Evolutionary conservation across 768 basidiomycete species (phyloP), one percentile per base, ranked within the genome.

Genomic region (Chalciporus piperatus): DNA sequence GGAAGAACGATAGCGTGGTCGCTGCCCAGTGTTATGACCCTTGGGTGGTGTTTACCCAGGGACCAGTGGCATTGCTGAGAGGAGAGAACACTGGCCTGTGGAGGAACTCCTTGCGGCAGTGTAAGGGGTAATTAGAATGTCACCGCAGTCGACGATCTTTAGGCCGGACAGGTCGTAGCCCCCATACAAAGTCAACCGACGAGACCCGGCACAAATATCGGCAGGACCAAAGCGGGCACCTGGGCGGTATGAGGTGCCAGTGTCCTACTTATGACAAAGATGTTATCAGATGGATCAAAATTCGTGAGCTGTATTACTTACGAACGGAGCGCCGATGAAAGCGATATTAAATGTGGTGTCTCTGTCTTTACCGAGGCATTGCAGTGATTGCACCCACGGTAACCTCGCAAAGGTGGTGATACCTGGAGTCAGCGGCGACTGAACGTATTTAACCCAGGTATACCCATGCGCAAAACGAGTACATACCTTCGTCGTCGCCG

Each of bases 161-260:
- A 87, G 74, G 27, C 85, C 87, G 7, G 79, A 72, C 30, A 74
- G 69, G 56, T 89, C 88, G 68, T 89, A 90, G 16, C 88, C 86
- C 14, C 87, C 88, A 50, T 85, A 87, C 9, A 87, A 70, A 9
- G 86, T 86, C 59, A 89, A 67, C 20, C 89, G 79, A 54, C 90
- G 82, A 11, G 85, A 87, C 5, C 89, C 89, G 23, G 82, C 81
- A 40, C 92, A 82, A 57, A 93, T 89, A 12, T 87, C 92, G 35
- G 85, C 81, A 45, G 90, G 91, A 7, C 92, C 91, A 54, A 93
- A 93, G 13, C 91, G 80, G 28, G 91, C 92, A 33, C 91, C 91
- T 2, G 87, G 86, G 7, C 89, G 77, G 66, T 89, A 92, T 42
- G 85, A 85, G 6, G 87, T 87, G 1, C 81, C 83, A 20, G 84